Evolutionary conservation across 495 filamentous ascomycete species (phyloP), one percentile per base, ranked within the genome.

Genomic region (Penicillium canariense): DNA sequence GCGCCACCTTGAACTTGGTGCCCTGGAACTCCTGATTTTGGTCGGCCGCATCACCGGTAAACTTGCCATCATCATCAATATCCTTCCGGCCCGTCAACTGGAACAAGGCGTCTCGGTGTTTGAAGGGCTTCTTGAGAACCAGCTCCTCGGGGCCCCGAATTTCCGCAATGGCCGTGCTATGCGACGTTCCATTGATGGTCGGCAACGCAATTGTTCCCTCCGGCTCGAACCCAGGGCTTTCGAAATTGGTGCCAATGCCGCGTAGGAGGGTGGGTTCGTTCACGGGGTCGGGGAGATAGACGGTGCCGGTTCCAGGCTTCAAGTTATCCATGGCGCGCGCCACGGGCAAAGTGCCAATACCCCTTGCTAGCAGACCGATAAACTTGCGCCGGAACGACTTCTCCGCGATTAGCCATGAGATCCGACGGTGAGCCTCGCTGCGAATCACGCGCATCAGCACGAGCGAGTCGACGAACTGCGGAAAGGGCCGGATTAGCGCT

Each of bases 391-490:
- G 79, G 75, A 97, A 94, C 5, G 92, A 97, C 61, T 96, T 96
- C 50, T 93, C 91, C 4, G 94, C 94, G 52, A 95, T 94, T 8
- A 99, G 85, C 65, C 94, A 91, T 49, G 89, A 86, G 53, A 96
- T 89, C 14, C 94, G 88, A 49, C 94, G 89, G 45, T 89, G 84
- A 43, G 89, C 87, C 75, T 96, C 91, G 54, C 80, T 85, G 52
- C 88, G 85, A 18, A 97, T 81, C 5, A 89, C 87, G 43, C 92
- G 90, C 83, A 95, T 94, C 22, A 99, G 80, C 52, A 97, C 89
- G 28, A 99, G 80, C 31, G 91, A 92, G 62, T 99, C 94, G 60
- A 97, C 90, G 61, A 99, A 99, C 85, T 93, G 25, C 32, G n/a
- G 26, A 54, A 18, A 48, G 25, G 39, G 8, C 11, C 26, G 15